A percentile compares a stretch with the other conserved stretches of the same genome.
These are phyloP conservation scores for Thermomucor indicae-seudaticae DNA, from an alignment of 371 early-diverging fungal genomes.

Conservation along the genomic window DNA sequence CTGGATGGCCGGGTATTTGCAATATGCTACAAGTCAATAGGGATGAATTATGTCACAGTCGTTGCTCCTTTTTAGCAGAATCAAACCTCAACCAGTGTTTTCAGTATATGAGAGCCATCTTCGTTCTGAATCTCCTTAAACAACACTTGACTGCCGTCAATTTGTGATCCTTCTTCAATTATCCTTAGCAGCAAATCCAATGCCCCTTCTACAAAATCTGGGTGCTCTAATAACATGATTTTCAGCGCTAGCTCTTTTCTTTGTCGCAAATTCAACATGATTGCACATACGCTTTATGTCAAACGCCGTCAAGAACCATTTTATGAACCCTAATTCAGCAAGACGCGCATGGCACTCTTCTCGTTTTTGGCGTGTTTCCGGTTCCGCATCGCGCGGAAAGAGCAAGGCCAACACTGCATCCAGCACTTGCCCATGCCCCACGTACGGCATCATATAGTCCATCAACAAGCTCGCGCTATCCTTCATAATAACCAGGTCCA, in stretches of 20 bases:
- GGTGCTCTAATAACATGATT: slow-evolving; percentile 8
- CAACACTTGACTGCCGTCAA: slow-evolving; percentile 26
- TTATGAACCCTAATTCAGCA: slow-evolving; percentile 21
- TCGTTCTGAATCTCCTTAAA: slow-evolving; percentile 6
- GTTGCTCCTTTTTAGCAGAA: background rate
- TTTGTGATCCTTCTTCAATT: slow-evolving; percentile 38
- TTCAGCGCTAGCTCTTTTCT: too few relatives aligned
- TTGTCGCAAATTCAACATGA: background rate
- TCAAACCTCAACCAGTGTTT: background rate
- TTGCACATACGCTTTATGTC: slow-evolving; percentile 17
- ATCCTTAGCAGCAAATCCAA: slow-evolving; percentile 33
- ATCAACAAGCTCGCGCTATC: slow-evolving; percentile 24
- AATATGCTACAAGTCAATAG: background rate
- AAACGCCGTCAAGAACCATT: slow-evolving; percentile 26
- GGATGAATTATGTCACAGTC: background rate
- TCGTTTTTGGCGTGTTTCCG: slow-evolving; percentile 27
- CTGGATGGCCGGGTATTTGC: background rate
- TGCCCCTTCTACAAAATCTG: slow-evolving; percentile 20
- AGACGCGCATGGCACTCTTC: slow-evolving; percentile 17
- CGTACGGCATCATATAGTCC: slow-evolving; percentile 34
- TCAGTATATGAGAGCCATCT: background rate
- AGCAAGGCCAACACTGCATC: slow-evolving; percentile 26
- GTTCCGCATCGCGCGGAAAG: slow-evolving; percentile 30
- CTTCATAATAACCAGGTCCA: slow-evolving; percentile 25
- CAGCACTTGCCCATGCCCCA: slow-evolving; percentile 9